A percentile compares a stretch with the other conserved stretches of the same genome.
Conservation (phyloP, 371 early-diverging fungal genomes). For the Blakeslea trispora region DNA sequence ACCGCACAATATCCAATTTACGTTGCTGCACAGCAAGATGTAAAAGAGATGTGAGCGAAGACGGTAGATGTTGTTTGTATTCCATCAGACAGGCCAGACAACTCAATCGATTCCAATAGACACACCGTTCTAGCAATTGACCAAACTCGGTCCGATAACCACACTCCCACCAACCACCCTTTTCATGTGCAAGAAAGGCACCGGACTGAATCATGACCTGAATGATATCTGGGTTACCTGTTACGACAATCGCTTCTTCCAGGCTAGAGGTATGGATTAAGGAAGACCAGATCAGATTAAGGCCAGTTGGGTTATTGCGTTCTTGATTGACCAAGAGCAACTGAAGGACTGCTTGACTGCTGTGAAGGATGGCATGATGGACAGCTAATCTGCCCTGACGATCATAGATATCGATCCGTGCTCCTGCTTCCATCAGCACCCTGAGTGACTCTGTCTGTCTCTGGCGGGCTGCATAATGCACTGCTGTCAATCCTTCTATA, state of each 20-base stretch:
- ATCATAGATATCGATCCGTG: slow-evolving; percentile 49
- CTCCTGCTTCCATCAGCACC: slow-evolving; percentile 36
- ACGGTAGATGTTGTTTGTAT: not conserved
- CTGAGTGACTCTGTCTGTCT: not conserved
- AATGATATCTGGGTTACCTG: slow-evolving; percentile 21
- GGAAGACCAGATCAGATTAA: slow-evolving; percentile 10
- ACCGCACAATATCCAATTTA: slow-evolving; percentile 43
- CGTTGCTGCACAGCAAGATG: slow-evolving; percentile 43
- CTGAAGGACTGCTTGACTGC: slow-evolving; percentile 57
- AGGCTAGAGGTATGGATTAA: not conserved
- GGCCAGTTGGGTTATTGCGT: slow-evolving; percentile 9
- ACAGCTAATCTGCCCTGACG: slow-evolving; percentile 62
- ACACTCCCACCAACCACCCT: slow-evolving; percentile 14
- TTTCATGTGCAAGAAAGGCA: not conserved
- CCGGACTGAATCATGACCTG: slow-evolving; percentile 23
- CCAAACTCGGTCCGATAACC: slow-evolving; percentile 11
- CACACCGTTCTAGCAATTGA: slow-evolving; percentile 37
- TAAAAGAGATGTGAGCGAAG: slow-evolving; percentile 27
- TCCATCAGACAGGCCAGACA: slow-evolving; percentile 32
- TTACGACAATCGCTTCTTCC: slow-evolving; percentile 25
- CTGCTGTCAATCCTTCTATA: slow-evolving; percentile 58
- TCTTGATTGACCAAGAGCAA: slow-evolving; percentile 36
- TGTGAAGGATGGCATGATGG: slow-evolving; percentile 43
- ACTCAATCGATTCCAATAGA: slow-evolving; percentile 42
- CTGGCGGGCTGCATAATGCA: slow-evolving; percentile 29